Conservation (phyloP, 2,329 filamentous ascomycete species). For the Capronia coronata region DNA sequence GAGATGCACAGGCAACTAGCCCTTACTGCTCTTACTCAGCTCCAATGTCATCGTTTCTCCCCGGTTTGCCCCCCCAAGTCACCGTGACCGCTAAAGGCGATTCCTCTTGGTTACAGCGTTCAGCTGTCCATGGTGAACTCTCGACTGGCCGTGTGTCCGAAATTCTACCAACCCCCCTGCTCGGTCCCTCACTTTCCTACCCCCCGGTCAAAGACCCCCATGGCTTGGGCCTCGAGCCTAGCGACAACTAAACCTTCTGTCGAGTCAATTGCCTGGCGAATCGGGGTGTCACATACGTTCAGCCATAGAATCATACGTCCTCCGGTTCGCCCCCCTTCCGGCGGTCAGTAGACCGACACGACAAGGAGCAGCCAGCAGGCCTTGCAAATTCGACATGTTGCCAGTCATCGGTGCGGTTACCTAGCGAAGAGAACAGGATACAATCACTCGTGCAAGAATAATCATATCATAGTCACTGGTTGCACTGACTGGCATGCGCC, state of each 20-base stretch:
- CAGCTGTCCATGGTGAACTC: constrained; percentile 1
- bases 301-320: constrained; percentile 3
- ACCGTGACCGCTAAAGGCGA: constrained; percentile 9
- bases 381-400: background rate
- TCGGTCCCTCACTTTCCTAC: background rate
- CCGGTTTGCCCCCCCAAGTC: background rate
- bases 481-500: background rate
- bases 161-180: background rate
- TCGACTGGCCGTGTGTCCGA: background rate
- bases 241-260: background rate
- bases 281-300: constrained; percentile 15
- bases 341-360: constrained; percentile 22
- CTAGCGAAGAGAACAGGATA: constrained; percentile 5
- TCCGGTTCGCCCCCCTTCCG: constrained; percentile 10
- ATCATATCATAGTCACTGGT: background rate
- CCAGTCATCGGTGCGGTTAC: constrained; percentile 14
- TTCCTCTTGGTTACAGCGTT: background rate
- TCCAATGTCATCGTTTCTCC: background rate
- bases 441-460: constrained; percentile 8
- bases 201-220: constrained; percentile 3
- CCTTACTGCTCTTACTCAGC: constrained; percentile 4
- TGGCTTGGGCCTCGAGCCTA: constrained; percentile 13
- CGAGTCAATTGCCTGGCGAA: constrained; percentile 2
- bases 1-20: background rate
- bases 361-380: constrained; percentile 2